phyloP scores from a whole-genome alignment of 768 basidiomycete species.

The Tylopilus sp. region DNA sequence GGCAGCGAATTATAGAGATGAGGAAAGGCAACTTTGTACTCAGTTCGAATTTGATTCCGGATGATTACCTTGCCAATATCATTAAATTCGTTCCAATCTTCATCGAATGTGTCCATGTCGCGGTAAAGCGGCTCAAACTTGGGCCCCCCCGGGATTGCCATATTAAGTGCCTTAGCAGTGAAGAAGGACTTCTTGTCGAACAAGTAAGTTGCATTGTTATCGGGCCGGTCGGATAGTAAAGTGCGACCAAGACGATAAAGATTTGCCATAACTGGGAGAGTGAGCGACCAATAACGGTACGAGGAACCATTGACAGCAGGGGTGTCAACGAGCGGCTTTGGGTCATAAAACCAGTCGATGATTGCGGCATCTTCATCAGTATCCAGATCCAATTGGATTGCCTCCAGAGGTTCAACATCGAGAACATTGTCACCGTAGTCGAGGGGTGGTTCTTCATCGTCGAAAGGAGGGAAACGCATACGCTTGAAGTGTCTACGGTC shows the following conservation, averaged over 20 bases:
- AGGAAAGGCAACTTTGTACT: conserved; percentile 99
- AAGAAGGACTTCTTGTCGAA: conserved; percentile 99
- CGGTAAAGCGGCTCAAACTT: conserved; percentile 97
- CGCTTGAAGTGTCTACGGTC: conserved; percentile 99
- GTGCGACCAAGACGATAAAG: conserved; percentile 94
- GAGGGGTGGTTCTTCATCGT: conserved; percentile 97
- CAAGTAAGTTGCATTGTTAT: conserved; percentile 86
- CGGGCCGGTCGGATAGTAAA: conserved; percentile 88
- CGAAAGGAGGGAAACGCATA: conserved; percentile 99
- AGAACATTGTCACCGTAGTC: conserved; percentile 99
- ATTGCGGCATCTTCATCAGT: conserved; percentile 88
- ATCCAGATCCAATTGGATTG: conserved; percentile 95
- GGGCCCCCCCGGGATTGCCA: conserved; percentile 97
- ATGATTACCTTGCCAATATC: conserved; percentile 99
- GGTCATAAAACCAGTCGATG: conserved; percentile 98
- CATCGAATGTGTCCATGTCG: conserved; percentile 96
- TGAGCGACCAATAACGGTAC: conserved; percentile 90
- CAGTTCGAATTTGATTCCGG: conserved; percentile 95
- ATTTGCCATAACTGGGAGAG: conserved; percentile 94
- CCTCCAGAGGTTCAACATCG: conserved; percentile 96
- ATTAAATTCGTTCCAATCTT: conserved; percentile 99
- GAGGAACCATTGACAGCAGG: conserved; percentile 89
- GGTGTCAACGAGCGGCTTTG: conserved; percentile 89
- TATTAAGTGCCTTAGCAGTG: conserved; percentile 94
- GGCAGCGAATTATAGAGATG: conserved; percentile 98